phyloP scores from a whole-genome alignment of 495 filamentous ascomycete genomes.

The Penicillium pancosmium region DNA sequence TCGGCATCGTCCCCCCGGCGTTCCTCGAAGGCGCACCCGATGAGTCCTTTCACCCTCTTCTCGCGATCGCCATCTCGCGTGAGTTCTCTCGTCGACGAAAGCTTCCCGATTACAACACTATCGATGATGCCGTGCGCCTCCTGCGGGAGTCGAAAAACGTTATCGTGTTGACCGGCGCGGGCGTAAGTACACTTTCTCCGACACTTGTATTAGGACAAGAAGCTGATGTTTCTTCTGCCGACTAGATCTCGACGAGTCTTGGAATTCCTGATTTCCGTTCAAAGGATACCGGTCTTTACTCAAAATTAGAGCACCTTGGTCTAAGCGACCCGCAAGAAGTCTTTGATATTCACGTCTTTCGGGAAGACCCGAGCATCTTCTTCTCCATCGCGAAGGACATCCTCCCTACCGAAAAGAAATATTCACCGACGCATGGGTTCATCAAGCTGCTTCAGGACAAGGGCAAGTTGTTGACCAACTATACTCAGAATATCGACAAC shows the following conservation, averaged over 20 bases:
- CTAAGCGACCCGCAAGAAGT: constrained; percentile 90
- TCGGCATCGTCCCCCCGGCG: constrained; percentile 74
- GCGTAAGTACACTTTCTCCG: constrained; percentile 48
- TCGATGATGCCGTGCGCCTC: constrained; percentile 84
- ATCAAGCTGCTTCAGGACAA: constrained; percentile 92
- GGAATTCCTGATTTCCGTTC: constrained; percentile 72
- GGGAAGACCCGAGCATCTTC: constrained; percentile 85
- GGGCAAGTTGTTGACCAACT: constrained; percentile 90
- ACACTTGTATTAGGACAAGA: not conserved
- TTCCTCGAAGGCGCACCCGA: constrained; percentile 77
- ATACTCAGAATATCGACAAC: constrained; percentile 99
- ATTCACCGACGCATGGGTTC: constrained; percentile 92
- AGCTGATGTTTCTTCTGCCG: not conserved
- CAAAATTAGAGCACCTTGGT: constrained; percentile 74
- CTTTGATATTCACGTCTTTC: constrained; percentile 87
- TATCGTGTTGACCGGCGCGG: constrained; percentile 91
- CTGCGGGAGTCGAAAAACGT: constrained; percentile 78
- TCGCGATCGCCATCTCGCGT: constrained; percentile 77
- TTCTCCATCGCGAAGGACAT: constrained; percentile 92
- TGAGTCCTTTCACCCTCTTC: constrained; percentile 70
- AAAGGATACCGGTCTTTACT: constrained; percentile 67
- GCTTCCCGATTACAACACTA: constrained; percentile 76
- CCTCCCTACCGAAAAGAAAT: constrained; percentile 70
- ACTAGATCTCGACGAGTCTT: constrained; percentile 71
- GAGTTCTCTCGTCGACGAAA: constrained; percentile 83